Evolutionary conservation across 1,284 basidiomycete species (phyloP).

Genomic region (Ustilago sp.): DNA sequence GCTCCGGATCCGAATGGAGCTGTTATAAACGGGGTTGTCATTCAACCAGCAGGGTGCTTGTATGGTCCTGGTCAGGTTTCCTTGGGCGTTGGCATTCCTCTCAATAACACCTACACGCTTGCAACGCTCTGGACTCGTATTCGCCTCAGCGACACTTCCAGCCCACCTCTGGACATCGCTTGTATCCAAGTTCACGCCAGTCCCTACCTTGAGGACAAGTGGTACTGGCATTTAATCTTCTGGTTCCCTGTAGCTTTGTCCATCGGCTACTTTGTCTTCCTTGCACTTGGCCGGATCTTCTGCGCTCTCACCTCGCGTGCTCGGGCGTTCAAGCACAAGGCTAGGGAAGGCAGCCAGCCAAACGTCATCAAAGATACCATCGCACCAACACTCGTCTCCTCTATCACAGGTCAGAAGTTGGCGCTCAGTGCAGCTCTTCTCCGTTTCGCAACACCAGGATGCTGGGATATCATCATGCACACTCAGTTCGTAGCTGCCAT

Average conservation of each 20-base stretch:
- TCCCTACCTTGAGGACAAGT: slow-evolving; percentile 77
- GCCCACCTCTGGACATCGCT: slow-evolving; percentile 77
- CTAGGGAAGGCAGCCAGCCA: slow-evolving; percentile 60
- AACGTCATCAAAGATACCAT: slow-evolving; percentile 58
- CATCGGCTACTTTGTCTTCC: slow-evolving; percentile 82
- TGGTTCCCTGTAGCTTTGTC: slow-evolving; percentile 84
- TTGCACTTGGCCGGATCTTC: slow-evolving; percentile 78
- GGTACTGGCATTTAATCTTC: slow-evolving; percentile 81
- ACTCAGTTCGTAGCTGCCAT: slow-evolving; percentile 82
- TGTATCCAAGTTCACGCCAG: slow-evolving; percentile 85
- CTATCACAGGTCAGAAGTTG: slow-evolving; percentile 89
- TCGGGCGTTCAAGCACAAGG: slow-evolving; percentile 57
- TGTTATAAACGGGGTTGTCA: slow-evolving; percentile 37
- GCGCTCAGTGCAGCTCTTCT: slow-evolving; percentile 85
- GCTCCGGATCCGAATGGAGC: slow-evolving; percentile 50
- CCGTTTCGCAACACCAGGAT: slow-evolving; percentile 90
- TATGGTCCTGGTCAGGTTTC: slow-evolving; percentile 78
- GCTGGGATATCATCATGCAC: slow-evolving; percentile 91
- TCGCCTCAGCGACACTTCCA: slow-evolving; percentile 84
- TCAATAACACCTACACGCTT: slow-evolving; percentile 78
- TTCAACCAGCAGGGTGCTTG: slow-evolving; percentile 49
- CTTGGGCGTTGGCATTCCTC: slow-evolving; percentile 81
- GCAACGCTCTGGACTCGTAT: slow-evolving; percentile 86
- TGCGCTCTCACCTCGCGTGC: slow-evolving; percentile 50
- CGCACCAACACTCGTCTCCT: slow-evolving; percentile 75